Conservation (phyloP, 2,329 filamentous ascomycete species). For the Fusarium poae region DNA sequence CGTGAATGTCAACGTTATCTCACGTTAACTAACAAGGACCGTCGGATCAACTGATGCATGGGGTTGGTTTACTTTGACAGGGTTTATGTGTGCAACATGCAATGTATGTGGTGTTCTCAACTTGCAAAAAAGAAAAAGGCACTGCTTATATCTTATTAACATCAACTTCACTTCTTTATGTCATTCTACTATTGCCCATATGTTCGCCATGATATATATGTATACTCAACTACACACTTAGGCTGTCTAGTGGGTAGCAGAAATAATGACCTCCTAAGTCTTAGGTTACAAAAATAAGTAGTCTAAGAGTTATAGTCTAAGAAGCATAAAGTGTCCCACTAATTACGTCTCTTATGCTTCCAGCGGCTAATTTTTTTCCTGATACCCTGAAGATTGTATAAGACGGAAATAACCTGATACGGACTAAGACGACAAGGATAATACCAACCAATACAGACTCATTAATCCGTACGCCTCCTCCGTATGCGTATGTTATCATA, state of each 20-base stretch:
- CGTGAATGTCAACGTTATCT: conserved; percentile 19
- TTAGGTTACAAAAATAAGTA: no score
- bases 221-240: neutral
- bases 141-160: neutral
- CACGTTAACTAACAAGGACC: conserved; percentile 23
- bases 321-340: no score
- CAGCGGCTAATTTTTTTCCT: no score
- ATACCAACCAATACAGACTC: neutral
- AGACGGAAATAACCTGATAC: neutral
- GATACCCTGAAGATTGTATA: no score
- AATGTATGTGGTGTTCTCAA: neutral
- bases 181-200: neutral
- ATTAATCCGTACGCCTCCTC: conserved; percentile 1
- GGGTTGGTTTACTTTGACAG: neutral
- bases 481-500: neutral
- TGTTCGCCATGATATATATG: neutral
- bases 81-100: neutral
- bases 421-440: neutral
- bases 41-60: neutral
- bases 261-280: no score
- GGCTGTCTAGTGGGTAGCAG: no score
- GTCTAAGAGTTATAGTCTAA: no score
- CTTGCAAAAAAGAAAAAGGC: neutral
- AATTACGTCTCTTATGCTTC: no score
- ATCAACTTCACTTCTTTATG: neutral